Base-by-base conservation (phyloP, 2,329 filamentous ascomycete genomes). In the Sphaerulina vaccinii region DNA sequence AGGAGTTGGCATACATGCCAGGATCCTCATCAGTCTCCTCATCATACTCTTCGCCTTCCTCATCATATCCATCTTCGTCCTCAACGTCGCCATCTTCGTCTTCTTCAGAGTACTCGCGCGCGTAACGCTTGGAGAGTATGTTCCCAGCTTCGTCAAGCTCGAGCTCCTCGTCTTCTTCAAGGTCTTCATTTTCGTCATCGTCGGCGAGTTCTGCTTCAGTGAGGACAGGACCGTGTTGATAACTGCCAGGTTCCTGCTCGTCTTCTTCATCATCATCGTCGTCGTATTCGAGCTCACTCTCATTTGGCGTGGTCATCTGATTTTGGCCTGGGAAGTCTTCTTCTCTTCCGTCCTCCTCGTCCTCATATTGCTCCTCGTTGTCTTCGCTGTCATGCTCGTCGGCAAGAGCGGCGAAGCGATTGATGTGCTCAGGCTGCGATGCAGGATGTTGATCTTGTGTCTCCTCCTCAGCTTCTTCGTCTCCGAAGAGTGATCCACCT, bases 181-280 rank as follows among this genome's bases (percentile, higher is more conserved):
- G 44, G n/a, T 56, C 55, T 7, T 56, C 59, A 27, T 57, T 57
- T 7, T 52, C 55, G 9, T 61, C 48, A 9, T 57, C 54, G 21
- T 53, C n/a, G n/a, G n/a, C 53, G n/a, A 49, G 40, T 7, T 56
- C 57, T 18, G 54, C 53, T 18, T 57, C 44, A 5, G 52, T 55
- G 16, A 56, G 38, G 15, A 29, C 27, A 6, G 56, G 32, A 10
- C 40, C 50, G 24, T 49, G 41, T 3, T 62, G 54, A 32, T 59
- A 56, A 38, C 56, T 59, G 15, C 51, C 51, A 6, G 48, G 47
- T 6, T 51, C 45, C 22, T 39, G 49, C 36, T 54, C 45, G 15
- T 49, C 54, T 2, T 49, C 49, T 18, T 57, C 47, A 7, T 54
- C 45, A 15, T 49, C 54, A 2, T 49, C 49, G 19, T 57, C 47